Conservation (phyloP, 2,329 filamentous ascomycete species). For the Alternaria solani region DNA sequence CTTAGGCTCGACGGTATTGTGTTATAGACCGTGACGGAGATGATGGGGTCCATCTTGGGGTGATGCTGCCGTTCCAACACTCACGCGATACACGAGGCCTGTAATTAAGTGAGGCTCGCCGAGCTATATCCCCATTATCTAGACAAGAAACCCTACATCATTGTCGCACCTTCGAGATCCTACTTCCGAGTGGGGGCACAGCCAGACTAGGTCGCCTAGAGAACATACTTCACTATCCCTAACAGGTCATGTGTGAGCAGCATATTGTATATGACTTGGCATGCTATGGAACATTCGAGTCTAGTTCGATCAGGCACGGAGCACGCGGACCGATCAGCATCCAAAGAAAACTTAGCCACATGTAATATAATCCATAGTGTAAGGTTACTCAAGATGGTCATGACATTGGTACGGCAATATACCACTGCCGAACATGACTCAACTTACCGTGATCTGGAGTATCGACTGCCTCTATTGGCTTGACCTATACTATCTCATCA, state of each 20-base stretch:
- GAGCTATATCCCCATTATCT: neutral
- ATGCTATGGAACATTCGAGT: conserved; percentile 7
- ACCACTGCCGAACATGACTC: neutral
- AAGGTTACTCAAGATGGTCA: neutral
- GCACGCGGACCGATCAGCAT: conserved; percentile 4
- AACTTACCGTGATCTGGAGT: neutral
- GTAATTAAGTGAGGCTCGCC: neutral
- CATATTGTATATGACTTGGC: conserved; percentile 10
- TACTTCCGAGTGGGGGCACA: neutral
- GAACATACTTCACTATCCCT: neutral
- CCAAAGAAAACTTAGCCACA: neutral
- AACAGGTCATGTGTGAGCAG: neutral
- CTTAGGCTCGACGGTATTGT: neutral
- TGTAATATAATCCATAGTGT: conserved; percentile 1
- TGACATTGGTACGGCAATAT: neutral
- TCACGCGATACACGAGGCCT: neutral
- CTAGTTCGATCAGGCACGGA: conserved; percentile 10
- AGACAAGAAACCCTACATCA: neutral
- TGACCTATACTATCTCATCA: neutral
- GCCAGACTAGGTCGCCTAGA: neutral
- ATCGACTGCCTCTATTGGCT: neutral
- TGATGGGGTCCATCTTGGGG: conserved; percentile 30
- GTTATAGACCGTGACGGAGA: neutral
- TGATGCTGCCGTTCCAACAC: neutral
- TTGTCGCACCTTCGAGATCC: neutral